Evolutionary conservation across 2,329 filamentous ascomycete species (phyloP).

Genomic region (Diaporthe velutina): DNA sequence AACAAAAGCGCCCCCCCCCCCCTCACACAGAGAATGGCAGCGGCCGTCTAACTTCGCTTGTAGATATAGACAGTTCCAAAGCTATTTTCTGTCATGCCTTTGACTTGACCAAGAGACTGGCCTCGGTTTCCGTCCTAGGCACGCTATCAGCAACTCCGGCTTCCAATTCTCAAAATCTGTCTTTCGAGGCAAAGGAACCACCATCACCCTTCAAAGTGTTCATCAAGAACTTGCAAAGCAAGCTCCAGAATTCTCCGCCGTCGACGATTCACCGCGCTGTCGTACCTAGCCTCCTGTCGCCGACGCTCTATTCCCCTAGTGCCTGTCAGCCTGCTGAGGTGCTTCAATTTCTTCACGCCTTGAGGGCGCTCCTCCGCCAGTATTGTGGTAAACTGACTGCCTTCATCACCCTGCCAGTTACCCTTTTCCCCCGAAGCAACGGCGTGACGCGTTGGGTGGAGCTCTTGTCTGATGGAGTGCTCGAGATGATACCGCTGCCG

Average conservation of each 20-base stretch:
- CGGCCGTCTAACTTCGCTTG: constrained; percentile 33
- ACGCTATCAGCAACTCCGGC: constrained; percentile 64
- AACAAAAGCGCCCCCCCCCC: constrained; percentile 25
- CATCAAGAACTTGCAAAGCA: constrained; percentile 68
- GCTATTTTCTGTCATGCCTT: constrained; percentile 78
- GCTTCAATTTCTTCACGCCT: constrained; percentile 83
- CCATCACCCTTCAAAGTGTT: constrained; percentile 74
- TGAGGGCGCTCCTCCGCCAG: constrained; percentile 80
- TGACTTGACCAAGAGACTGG: constrained; percentile 76
- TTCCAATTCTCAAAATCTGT: constrained; percentile 55
- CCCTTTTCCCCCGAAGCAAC: constrained; percentile 81
- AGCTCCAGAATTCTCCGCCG: constrained; percentile 68
- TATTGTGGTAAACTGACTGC: constrained; percentile 76
- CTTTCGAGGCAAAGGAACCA: constrained; percentile 41
- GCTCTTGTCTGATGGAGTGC: constrained; percentile 83
- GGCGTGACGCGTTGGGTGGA: constrained; percentile 90
- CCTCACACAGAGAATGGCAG: constrained; percentile 36
- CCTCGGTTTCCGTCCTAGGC: constrained; percentile 61
- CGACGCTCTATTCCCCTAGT: constrained; percentile 82
- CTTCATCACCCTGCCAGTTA: constrained; percentile 82
- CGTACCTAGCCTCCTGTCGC: constrained; percentile 87
- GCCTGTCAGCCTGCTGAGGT: constrained; percentile 79
- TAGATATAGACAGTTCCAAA: constrained; percentile 42
- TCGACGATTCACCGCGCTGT: constrained; percentile 82
- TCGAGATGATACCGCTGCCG: constrained; percentile 84